Percentiles rank a stretch among this genome's conserved stretches.
phyloP scores from a whole-genome alignment of 2,329 filamentous ascomycete species.

The Arthroderma sp. region DNA sequence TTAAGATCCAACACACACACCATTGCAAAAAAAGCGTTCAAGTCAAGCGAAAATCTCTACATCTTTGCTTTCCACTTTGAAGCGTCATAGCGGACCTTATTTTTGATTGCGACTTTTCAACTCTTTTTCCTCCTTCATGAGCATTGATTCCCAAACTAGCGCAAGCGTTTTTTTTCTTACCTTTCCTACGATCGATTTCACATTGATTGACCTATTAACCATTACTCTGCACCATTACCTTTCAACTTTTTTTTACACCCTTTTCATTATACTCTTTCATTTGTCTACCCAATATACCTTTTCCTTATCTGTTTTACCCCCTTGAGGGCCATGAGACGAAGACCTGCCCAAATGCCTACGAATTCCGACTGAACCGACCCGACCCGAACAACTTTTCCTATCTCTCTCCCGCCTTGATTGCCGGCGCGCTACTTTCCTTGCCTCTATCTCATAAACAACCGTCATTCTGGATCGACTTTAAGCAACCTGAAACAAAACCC shows the following conservation, averaged over 20 bases:
- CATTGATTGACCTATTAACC: neutral
- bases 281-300: conserved; percentile 1
- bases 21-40: neutral
- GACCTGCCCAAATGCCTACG: too few relatives aligned
- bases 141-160: neutral
- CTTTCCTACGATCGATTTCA: neutral
- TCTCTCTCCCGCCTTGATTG: neutral
- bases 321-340: neutral
- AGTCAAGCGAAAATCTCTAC: neutral
- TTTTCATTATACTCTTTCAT: neutral
- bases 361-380: neutral
- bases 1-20: neutral
- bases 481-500: neutral
- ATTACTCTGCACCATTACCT: conserved; percentile 1
- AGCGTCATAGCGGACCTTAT: neutral
- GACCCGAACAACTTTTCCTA: neutral
- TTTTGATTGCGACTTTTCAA: neutral
- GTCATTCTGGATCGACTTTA: neutral
- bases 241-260: too few relatives aligned
- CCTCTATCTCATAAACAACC: neutral
- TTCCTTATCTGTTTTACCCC: neutral
- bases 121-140: neutral
- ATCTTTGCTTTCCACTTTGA: neutral
- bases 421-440: neutral
- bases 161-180: neutral